Percentiles rank a stretch among this genome's conserved stretches.
Evolutionary conservation across 2,329 filamentous ascomycete species (phyloP).

Genomic region (Stemphylium beticola): DNA sequence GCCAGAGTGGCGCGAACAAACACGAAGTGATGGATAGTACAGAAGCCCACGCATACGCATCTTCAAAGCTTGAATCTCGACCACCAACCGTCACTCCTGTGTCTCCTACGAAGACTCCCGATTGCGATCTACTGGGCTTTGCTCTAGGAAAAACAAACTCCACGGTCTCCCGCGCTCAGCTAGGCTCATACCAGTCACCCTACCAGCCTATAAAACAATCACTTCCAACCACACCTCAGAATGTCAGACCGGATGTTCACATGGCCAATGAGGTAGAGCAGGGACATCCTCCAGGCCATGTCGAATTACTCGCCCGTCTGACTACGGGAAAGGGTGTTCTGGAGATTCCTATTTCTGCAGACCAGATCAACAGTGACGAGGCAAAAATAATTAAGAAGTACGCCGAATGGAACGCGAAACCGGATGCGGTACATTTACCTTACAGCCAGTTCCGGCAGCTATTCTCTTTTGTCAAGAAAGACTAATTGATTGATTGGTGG

Average conservation of each 20-base stretch:
- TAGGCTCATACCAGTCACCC: neutral
- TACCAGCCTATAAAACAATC: neutral
- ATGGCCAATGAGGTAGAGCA: neutral
- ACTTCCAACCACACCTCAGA: neutral
- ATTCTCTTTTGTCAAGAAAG: slow-evolving; percentile 15
- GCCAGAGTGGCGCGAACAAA: neutral
- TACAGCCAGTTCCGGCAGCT: slow-evolving; percentile 14
- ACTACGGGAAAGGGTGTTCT: slow-evolving; percentile 4
- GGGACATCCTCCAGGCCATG: neutral
- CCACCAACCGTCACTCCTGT: too few species aligned
- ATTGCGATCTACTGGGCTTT: neutral
- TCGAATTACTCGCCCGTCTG: slow-evolving; percentile 12
- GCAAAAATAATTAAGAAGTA: slow-evolving; percentile 12
- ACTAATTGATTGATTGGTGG: neutral
- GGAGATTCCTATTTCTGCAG: slow-evolving; percentile 8
- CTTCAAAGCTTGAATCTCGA: neutral
- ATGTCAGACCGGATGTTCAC: neutral
- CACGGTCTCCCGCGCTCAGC: neutral
- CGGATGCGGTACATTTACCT: neutral
- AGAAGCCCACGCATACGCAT: neutral
- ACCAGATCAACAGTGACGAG: slow-evolving; percentile 9
- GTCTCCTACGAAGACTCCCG: neutral
- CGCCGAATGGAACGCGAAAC: slow-evolving; percentile 11
- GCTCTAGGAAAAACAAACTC: neutral
- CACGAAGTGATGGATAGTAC: neutral